Base-by-base conservation (phyloP, 257 asterid genomes). In the Solanum stenotomum region DNA sequence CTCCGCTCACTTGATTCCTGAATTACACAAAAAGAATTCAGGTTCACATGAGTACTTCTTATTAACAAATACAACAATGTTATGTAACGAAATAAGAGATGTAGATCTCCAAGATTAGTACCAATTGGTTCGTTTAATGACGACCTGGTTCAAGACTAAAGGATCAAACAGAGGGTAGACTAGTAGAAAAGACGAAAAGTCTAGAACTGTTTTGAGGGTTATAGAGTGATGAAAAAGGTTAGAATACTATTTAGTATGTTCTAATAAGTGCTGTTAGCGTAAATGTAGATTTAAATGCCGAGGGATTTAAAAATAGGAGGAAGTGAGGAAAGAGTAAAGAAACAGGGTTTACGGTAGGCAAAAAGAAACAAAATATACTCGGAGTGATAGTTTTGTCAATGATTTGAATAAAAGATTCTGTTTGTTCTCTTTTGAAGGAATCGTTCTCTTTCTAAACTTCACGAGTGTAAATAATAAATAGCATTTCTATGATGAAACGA, bases 1-100 rank as follows among this genome's bases (percentile, higher is more conserved):
- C 94, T 91, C 44, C 92, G 91, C 38, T 63, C 90, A 33, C 70
- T 78, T 90, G 88, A 93, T 9, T 90, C 95, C 99, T 96, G 98
- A 84, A 90, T 88, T 71, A 82, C 22, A 72, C 42, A 86, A 37
- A 1, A 29, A 49, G 8, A 82, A 29, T 29, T 79, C 85, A 82
- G 70, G 68, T 82, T 81, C 27, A 79, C 85, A 79, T 14, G 67
- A 79, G 38, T 25, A 44, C 85, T 15, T 81, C 10, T 46, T 29
- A 29, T 46, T 29, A 49, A 37, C 44, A 49, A 27, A 49, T 11
- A 49, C 25, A 31, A 49, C 68, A 29, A 18, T 81, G 85, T 49
- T 46, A 31, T 3, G 20, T 82, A 82, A 49, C 0, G 11, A 0
- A 81, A 29, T 0, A 49, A 27, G 68, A 27, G 40, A 40, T 14